Conservation (phyloP, 305 asterid species). For the Solanum chacoense region DNA sequence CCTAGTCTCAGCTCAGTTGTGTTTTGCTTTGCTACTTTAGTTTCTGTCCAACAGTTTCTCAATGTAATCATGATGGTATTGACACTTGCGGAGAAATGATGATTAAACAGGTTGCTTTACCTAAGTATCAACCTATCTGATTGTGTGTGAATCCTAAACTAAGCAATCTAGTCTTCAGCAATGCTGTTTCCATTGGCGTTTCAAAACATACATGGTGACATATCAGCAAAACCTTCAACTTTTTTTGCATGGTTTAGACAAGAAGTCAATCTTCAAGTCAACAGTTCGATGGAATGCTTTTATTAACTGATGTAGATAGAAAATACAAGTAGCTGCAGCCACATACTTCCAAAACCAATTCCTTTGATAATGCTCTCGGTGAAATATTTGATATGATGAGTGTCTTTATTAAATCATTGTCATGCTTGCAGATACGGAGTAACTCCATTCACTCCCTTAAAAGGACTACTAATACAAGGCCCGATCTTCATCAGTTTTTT, state of each 20-base stretch:
- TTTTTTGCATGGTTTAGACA: not conserved
- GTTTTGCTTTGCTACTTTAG: not conserved
- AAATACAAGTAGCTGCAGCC: not conserved
- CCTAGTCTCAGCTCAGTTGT: not conserved
- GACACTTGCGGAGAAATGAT: not conserved
- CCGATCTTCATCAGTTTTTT: conserved; percentile 79
- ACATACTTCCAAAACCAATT: not conserved
- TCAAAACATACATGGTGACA: not conserved
- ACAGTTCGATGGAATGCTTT: not conserved
- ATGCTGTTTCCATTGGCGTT: not conserved
- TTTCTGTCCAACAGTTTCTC: not conserved
- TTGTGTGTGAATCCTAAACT: not conserved
- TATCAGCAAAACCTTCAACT: not conserved
- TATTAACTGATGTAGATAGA: not conserved
- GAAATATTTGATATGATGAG: not conserved
- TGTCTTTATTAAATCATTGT: not conserved
- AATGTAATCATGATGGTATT: not conserved
- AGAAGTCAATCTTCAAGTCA: not conserved
- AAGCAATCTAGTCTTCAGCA: not conserved
- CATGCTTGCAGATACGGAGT: conserved; percentile 63
- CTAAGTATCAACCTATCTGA: not conserved
- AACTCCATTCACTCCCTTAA: conserved; percentile 71
- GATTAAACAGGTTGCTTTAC: not conserved
- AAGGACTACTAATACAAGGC: conserved; percentile 70
- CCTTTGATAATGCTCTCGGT: not conserved